These are phyloP conservation scores for Aspergillus latus DNA, from an alignment of 2,329 filamentous ascomycete genomes.

Conservation along the genomic window DNA sequence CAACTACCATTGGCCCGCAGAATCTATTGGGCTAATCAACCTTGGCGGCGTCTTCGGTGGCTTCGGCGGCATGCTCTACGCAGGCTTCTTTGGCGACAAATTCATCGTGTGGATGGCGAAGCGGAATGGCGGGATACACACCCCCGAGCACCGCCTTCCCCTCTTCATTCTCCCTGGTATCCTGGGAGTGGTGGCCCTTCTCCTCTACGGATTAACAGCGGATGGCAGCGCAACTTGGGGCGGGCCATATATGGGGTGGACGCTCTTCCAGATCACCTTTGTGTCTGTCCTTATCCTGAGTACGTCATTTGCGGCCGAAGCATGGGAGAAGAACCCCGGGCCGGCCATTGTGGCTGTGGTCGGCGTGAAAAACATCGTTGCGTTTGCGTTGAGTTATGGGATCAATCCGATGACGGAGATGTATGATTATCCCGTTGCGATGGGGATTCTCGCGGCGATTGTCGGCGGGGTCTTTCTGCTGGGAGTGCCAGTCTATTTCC, in stretches of 20 bases:
- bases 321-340: conserved; percentile 35
- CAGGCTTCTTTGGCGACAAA: conserved; percentile 25
- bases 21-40: conserved; percentile 30
- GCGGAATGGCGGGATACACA: conserved; percentile 33
- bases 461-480: conserved; percentile 23
- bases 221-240: conserved; percentile 25
- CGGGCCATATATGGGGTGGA: conserved; percentile 32
- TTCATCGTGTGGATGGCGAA: conserved; percentile 32
- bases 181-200: conserved; percentile 29
- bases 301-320: conserved; percentile 37
- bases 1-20: conserved; percentile 34
- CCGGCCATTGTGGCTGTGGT: conserved; percentile 31
- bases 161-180: conserved; percentile 34
- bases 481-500: conserved; percentile 27
- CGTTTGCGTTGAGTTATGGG: conserved; percentile 32
- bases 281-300: conserved; percentile 30
- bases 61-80: conserved; percentile 30
- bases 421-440: conserved; percentile 27
- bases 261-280: conserved; percentile 25
- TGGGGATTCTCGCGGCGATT: conserved; percentile 27
- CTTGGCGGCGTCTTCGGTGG: conserved; percentile 29
- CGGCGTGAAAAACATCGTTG: conserved; percentile 30
- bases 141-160: conserved; percentile 38
- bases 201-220: conserved; percentile 36
- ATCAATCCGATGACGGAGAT: conserved; percentile 26